These are phyloP conservation scores for Pisolithus microcarpus DNA, from an alignment of 768 basidiomycete species.

Conservation along the genomic window DNA sequence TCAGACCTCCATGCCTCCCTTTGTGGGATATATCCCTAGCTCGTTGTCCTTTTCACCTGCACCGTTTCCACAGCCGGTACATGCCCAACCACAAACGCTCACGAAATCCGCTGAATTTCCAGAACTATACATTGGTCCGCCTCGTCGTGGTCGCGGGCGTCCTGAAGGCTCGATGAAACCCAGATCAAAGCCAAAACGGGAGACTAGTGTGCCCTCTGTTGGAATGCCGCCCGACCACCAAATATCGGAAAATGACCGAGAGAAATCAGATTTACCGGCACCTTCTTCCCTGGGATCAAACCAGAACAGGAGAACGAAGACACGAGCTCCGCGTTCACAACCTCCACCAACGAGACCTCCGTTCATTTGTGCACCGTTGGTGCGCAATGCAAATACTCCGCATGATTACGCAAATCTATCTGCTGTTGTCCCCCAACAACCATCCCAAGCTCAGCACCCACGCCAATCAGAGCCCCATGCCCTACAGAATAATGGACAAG, in stretches of 20 bases:
- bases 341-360: conserved; percentile 18
- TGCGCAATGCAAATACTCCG: conserved; percentile 2
- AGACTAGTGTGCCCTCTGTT: conserved; percentile 12
- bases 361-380: conserved; percentile 21
- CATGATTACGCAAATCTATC: not conserved
- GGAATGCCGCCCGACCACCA: too few relatives aligned
- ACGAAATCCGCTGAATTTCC: conserved; percentile 29
- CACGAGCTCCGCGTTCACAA: conserved; percentile 12
- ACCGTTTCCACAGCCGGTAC: conserved; percentile 1
- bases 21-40: conserved; percentile 8
- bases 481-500: not conserved
- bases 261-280: conserved; percentile 3
- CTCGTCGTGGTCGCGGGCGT: conserved; percentile 26
- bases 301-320: conserved; percentile 16
- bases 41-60: not conserved
- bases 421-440: not conserved
- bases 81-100: conserved; percentile 12
- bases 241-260: too few relatives aligned
- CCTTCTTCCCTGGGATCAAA: conserved; percentile 1
- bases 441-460: not conserved
- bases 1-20: conserved; percentile 6
- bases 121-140: conserved; percentile 32
- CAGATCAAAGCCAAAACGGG: conserved; percentile 30
- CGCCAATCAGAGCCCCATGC: not conserved
- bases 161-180: conserved; percentile 39